Evolutionary conservation across 805 yeast genomes (phyloP), one percentile per base, ranked within the genome.

Genomic region (Yamadazyma nakazawae): DNA sequence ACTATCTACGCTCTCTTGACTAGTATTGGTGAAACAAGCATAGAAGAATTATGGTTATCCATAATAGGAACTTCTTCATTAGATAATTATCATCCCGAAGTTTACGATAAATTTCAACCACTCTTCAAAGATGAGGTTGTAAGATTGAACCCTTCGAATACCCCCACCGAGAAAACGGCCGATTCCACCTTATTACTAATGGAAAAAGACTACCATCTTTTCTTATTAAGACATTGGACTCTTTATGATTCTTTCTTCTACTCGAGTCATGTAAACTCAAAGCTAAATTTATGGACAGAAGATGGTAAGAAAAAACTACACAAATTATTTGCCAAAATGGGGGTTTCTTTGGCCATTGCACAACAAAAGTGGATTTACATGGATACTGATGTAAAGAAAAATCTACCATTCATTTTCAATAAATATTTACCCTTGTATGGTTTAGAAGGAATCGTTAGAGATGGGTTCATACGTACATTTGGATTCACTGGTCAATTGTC

Each of bases 251-350:
- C 96, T 51, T 89, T 95, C 64, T 80, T 81, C 59, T 94, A 91
- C 61, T 88, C 96, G n/a, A 84, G 89, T 50, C 92, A 84, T 58
- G 90, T 92, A 30, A 88, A 91, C 58, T 86, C 98, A 11, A 88
- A 90, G 61, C 69, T 94, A 47, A 82, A 82, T 47, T 69, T 94
- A 34, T 94, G 97, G 94, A 85, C 91, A 28, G 96, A 88, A 58
- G 91, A 86, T 48, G 99, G 99, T 5, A 79, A 84, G 54, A 89
- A 88, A 60, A 79, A 82, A 53, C 70, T 94, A 42, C 96, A 91
- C 61, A 89, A 90, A 56, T 76, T 94, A 79, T 88, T 94, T 68
- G 99, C 99, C 1, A 80, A 86, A 56, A 94, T 95, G 97, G 99
- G 99, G 7, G 85, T 94, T 5, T 84, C 97, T 0, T 71, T 94